Evolutionary conservation across 2,329 filamentous ascomycete genomes (phyloP), one percentile per base, ranked within the genome.

Genomic region (Dothistroma pini): DNA sequence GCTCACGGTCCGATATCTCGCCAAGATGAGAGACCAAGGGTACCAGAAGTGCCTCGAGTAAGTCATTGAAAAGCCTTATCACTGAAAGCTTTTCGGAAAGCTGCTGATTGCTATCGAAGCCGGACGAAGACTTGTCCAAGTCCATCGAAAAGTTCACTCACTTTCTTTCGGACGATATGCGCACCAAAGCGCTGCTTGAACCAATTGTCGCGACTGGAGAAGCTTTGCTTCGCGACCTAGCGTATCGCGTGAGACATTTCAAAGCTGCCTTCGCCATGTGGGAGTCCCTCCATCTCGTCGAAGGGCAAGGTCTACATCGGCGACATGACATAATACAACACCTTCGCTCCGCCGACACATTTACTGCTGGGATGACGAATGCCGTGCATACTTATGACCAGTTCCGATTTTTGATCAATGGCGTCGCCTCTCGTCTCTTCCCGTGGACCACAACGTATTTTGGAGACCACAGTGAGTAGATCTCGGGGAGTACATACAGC

Each of bases 361-460:
- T 11, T 19, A 11, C 11, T 10, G 44, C 44, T n/a, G 44, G 9
- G 10, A 19, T 3, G 5, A 3, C n/a, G 3, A 52, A 64, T 29
- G 32, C 60, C 14, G 61, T 79, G 44, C 75, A 75, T 19, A 68
- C 70, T n/a, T 80, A 80, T 55, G 78, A 80, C 62, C 67, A 70
- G 5, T 79, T 76, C 65, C 75, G 78, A 19, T 69, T 65, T 22
- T 76, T 79, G 63, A 65, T 81, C 25, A 71, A 74, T 50, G 71
- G 71, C 38, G 70, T 80, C 29, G 72, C 75, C 0, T 69, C 69
- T 21, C 63, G 77, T 16, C 73, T 81, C 9, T 78, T 76, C 61
- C 75, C 75, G 4, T 76, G 72, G 68, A 75, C 75, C 8, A 70
- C 71, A 8, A 76, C 78, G 10, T 79, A 79, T 57, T 79, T 77